Evolutionary conservation across 2,329 filamentous ascomycete genomes (phyloP), one percentile per base, ranked within the genome.

Genomic region (Reticulascus tulasneorum): DNA sequence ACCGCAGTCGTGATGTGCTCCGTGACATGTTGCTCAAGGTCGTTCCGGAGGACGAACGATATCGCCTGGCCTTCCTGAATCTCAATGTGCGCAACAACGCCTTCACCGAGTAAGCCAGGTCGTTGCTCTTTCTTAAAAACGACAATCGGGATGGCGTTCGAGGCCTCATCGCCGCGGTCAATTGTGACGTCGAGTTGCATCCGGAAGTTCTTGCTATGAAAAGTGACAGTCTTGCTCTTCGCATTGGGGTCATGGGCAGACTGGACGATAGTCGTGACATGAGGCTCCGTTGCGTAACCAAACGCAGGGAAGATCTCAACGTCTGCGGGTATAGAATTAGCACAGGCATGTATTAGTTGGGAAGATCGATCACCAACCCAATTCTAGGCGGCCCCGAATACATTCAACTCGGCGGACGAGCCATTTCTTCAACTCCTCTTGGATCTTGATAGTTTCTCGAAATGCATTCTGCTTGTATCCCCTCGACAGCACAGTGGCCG

Each of bases 261-360:
- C 40, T 71, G 64, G 9, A 71, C 52, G 18, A 84, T 67, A 3
- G 73, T 73, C 5, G 77, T 82, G 4, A 60, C 71, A 52, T 88
- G 84, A 2, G 66, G 45, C 29, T 81, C 77, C 31, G 68, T 67
- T 4, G 80, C 84, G 52, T 88, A 89, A 46, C 81, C 76, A 53
- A 86, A 84, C 2, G 81, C 77, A 1, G 84, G 84, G 46, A 86
- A 86, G 10, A 88, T 65, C 46, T 87, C 81, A 8, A 88, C 65
- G 29, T 84, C 76, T 71, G 24, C 4, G 5, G 6, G 6, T n/a
- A 3, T 7, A 31, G 22, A 35, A 19, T 15, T 9, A 2, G 0
- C 13, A 15, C 2, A 0, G 10, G 19, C 7, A 9, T 18, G 5
- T 7, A 11, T 11, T 7, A 7, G 9, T 11, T 2, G n/a, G 1